Base-by-base conservation (phyloP, 106 monocot species). In the Apostasia ramifera region DNA sequence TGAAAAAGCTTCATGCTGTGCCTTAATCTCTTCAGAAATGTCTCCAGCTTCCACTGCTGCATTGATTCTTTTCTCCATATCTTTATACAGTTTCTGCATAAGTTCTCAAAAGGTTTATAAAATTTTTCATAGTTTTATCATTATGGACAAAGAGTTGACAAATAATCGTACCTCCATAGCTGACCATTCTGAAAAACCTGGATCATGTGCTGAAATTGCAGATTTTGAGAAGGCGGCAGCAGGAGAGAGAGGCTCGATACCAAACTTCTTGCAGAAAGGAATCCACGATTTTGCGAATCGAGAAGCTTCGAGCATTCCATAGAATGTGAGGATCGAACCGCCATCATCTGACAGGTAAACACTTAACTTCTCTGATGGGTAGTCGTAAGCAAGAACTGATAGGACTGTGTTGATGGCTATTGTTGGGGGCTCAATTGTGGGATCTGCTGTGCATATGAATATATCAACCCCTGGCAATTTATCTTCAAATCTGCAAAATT, bases 381-480 rank as follows among this genome's bases (percentile, higher is more conserved):
- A 93, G 48, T 89, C 83, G 48, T 86, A 93, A 0, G 89, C 85
- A 83, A 89, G 77, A 12, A 86, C 86, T 3, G 93, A 93, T 14
- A 93, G 72, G 9, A 89, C 86, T 0, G 93, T 93, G 77, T 72
- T 80, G 45, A 86, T 78, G 12, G 89, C 93, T 72, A 93, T 67
- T 8, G 56, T 73, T 48, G 89, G 93, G 2, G 93, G 93, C 62
- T 93, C 93, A 37, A 89, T 66, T 5, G 11, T 73, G 7, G 88
- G 86, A 55, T 93, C 83, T 6, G 93, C 93, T 3, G 93, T 93
- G 74, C 88, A 93, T 5, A 93, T 81, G 63, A 86, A 93, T 6
- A 86, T 48, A 40, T 93, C 93, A 6, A 89, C 86, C 0, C 72
- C 43, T 1, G 89, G 89, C 57, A 94, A 52, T 47, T 81, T 73